Evolutionary conservation across 805 yeast species (phyloP), one percentile per base, ranked within the genome.

Genomic region (Barnettozyma sp.): DNA sequence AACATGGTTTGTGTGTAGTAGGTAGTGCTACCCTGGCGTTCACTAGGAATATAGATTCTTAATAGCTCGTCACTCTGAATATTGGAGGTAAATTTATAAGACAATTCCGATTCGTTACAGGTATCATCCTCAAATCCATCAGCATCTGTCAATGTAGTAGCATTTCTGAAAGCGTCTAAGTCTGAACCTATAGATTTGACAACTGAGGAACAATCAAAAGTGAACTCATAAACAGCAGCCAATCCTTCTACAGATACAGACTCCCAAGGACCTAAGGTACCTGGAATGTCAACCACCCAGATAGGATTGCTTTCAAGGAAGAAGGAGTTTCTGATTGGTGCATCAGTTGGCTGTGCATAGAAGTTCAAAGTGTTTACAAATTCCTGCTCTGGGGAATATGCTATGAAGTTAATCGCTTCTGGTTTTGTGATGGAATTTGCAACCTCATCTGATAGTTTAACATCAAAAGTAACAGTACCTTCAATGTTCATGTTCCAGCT

Each of bases 271-370:
- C 42, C 36, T 22, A 38, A 30, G 13, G 40, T 24, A 13, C 35
- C 38, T 26, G 41, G 41, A 31, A 38, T 14, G 27, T 35, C 38
- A 26, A 38, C 33, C 21, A 26, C 12, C 41, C 41, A 38, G 10
- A 13, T 16, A 19, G 41, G 38, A n/a, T 21, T 35, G 9, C 33
- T 30, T n/a, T 27, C 32, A 12, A 9, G 7, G 16, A 26, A 35
- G 19, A 22, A 35, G 13, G 38, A 35, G 22, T 31, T 35, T 34
- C 36, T 35, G 23, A 22, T 22, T 16, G 42, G 42, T 7, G 23
- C 25, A 21, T 35, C 31, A 13, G 28, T 22, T 29, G 41, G 41
- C 21, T 23, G 23, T 14, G 42, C 18, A 17, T 18, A 18, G 28
- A 39, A 39, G 19, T 30, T 13, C 7, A 39, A 13, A 3, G 12